Base-by-base conservation (phyloP, 805 yeast genomes). In the Zygotorulaspora sp. region DNA sequence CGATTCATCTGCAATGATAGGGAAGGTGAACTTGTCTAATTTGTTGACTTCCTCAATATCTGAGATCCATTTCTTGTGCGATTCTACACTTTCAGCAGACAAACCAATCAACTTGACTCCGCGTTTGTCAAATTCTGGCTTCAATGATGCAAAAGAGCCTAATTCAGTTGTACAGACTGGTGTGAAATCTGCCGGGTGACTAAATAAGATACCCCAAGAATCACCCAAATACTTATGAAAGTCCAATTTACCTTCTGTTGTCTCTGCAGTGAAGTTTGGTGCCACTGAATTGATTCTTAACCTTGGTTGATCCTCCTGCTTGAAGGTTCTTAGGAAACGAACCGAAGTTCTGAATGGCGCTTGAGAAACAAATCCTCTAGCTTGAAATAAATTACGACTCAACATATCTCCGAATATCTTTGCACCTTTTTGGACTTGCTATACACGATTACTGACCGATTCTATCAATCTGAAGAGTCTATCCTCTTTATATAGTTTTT, bases 141-240 rank as follows among this genome's bases (percentile, higher is more conserved):
- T 84, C 67, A 87, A 76, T 55, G 79, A 75, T 48, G 96, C 88
- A 57, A 88, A 89, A 14, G 95, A 96, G 52, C 96, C 96, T 59
- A 88, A 74, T 71, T 88, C 97, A 40, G 96, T 88, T 57, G 96
- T 89, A 67, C 97, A 88, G 39, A 88, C 96, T 32, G 97, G 97
- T 13, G 97, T 88, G 74, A 86, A 89, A 65, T 88, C 97, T 39
- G 88, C 96, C 46, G 97, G 97, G 66, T 88, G 97, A 17, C 95
- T 84, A 69, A 88, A 88, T 57, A 88, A 71, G 35, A 88, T 80
- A 32, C 81, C 79, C 97, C 97, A 88, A 32, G 80, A 75, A 66
- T 83, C 78, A 33, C 90, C 90, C 52, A 87, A 71, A 72, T 72
- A 88, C 45, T 89, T 80, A 69, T 88, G 95, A 78, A 88, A 88